Evolutionary conservation across 306 rosid species (phyloP).

Genomic region (Styphnolobium japonicum): DNA sequence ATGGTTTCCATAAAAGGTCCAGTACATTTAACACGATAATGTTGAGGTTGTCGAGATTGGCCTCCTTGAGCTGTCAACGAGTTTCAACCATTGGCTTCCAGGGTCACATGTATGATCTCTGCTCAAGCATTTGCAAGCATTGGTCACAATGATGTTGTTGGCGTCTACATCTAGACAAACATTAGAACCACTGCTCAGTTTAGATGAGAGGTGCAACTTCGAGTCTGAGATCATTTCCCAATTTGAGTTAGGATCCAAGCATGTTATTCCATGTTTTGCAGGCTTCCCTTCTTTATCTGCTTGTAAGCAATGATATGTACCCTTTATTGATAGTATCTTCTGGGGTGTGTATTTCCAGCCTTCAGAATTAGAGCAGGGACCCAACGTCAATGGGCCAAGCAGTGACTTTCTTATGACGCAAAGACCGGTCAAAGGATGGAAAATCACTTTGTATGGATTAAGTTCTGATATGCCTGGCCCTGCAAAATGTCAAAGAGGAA

Average conservation of each 20-base stretch:
- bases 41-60: neutral
- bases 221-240: conserved; percentile 83
- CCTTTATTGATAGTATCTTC: conserved; percentile 42
- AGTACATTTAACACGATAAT: conserved; percentile 26
- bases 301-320: conserved; percentile 70
- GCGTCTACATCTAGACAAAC: conserved; percentile 76
- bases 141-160: conserved; percentile 54
- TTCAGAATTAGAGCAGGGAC: conserved; percentile 57
- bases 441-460: conserved; percentile 47
- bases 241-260: conserved; percentile 41
- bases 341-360: conserved; percentile 57
- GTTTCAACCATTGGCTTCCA: conserved; percentile 80
- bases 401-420: conserved; percentile 52
- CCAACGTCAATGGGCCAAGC: conserved; percentile 46
- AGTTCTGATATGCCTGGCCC: conserved; percentile 44
- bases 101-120: conserved; percentile 63
- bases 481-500: conserved; percentile 1
- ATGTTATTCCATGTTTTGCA: conserved; percentile 46
- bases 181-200: conserved; percentile 29
- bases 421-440: conserved; percentile 74
- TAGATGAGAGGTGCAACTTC: conserved; percentile 66
- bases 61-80: conserved; percentile 55
- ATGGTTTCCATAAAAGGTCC: conserved; percentile 9
- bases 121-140: conserved; percentile 68
- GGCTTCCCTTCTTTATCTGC: conserved; percentile 44